Evolutionary conservation across 495 filamentous ascomycete species (phyloP).

Genomic region (Penicillium ucsense): DNA sequence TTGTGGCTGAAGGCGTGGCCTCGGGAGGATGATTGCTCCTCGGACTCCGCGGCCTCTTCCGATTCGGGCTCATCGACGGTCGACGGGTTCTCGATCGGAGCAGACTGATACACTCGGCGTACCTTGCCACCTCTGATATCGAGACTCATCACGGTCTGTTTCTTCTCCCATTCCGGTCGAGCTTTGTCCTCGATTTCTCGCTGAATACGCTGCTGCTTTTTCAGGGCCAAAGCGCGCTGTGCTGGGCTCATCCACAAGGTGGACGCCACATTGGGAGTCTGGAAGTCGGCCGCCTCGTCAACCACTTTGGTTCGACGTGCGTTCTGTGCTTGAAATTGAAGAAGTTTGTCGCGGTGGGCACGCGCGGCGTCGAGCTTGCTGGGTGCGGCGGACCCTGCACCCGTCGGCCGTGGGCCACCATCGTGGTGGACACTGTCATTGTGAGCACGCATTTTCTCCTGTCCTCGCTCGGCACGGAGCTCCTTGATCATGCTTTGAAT

Average conservation of each 20-base stretch:
- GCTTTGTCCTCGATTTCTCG: conserved; percentile 86
- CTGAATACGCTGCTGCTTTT: conserved; percentile 80
- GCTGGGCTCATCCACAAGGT: conserved; percentile 84
- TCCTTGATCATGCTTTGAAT: conserved; percentile 78
- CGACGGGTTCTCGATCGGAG: conserved; percentile 17
- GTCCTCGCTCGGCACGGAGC: conserved; percentile 75
- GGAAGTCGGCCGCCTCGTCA: conserved; percentile 92
- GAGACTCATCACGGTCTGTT: conserved; percentile 75
- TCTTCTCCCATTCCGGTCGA: conserved; percentile 87
- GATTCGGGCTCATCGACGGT: conserved; percentile 28
- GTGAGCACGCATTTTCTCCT: conserved; percentile 73
- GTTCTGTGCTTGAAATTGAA: conserved; percentile 81
- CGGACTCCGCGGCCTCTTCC: conserved; percentile 21
- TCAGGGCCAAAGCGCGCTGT: conserved; percentile 78
- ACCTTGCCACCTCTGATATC: conserved; percentile 72
- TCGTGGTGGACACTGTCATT: conserved; percentile 57
- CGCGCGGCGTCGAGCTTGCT: conserved; percentile 36
- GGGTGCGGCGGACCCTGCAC: conserved; percentile 37
- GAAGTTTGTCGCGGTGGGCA: conserved; percentile 73
- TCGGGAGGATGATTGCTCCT: conserved; percentile 4
- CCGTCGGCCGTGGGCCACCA: conserved; percentile 28
- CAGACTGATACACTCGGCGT: conserved; percentile 57
- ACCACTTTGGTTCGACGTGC: conserved; percentile 78
- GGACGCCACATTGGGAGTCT: conserved; percentile 55
- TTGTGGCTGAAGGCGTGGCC: conserved; percentile 72